phyloP scores from a whole-genome alignment of 495 filamentous ascomycete species.

The Lineolata rhizophorae region DNA sequence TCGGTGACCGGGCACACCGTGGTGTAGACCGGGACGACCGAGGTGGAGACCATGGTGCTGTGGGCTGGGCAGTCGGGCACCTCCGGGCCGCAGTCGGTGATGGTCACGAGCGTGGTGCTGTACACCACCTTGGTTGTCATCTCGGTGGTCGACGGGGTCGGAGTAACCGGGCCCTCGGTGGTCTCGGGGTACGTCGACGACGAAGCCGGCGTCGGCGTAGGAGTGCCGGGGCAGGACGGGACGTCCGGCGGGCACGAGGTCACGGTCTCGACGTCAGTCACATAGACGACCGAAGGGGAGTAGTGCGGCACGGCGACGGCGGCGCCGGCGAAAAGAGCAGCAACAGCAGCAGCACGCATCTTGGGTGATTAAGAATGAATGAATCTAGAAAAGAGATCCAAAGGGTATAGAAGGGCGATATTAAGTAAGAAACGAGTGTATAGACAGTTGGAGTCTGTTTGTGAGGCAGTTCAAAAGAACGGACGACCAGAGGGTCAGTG shows the following conservation, averaged over 20 bases:
- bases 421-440: too few species aligned
- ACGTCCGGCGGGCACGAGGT: constrained; percentile 1
- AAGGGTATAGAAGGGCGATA: too few species aligned
- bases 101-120: constrained; percentile 9
- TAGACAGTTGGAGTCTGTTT: too few species aligned
- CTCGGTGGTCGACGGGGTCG: too few species aligned
- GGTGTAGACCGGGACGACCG: constrained; percentile 33
- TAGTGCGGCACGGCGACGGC: constrained; percentile 7
- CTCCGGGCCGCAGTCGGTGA: constrained; percentile 12
- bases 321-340: constrained; percentile 5
- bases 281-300: constrained; percentile 1
- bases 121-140: constrained; percentile 10
- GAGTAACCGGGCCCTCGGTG: constrained; percentile 2
- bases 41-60: constrained; percentile 29
- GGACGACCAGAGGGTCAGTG: too few species aligned
- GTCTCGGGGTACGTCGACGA: constrained; percentile 1
- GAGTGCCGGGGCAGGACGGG: constrained; percentile 1
- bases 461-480: too few species aligned
- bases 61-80: constrained; percentile 14
- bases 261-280: not conserved
- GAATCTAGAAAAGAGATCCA: constrained; percentile 4
- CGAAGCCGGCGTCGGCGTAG: not conserved
- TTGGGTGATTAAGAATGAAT: constrained; percentile 7
- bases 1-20: constrained; percentile 35
- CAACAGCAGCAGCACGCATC: constrained; percentile 8